phyloP scores from a whole-genome alignment of 345 rosid species.

The Pistacia vera region DNA sequence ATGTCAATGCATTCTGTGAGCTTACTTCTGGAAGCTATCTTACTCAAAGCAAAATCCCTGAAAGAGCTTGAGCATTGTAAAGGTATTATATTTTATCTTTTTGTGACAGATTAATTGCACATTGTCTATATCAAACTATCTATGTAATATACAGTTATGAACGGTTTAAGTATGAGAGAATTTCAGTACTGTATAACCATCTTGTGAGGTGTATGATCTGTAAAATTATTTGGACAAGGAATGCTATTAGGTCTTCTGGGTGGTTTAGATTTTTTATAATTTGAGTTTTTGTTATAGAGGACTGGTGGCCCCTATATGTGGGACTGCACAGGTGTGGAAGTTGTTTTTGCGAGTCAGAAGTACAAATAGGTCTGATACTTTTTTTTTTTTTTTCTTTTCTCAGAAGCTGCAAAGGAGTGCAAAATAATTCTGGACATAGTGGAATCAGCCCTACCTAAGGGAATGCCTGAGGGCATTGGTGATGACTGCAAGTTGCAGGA shows the following conservation, averaged over 20 bases:
- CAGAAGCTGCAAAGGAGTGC: slow-evolving; percentile 98
- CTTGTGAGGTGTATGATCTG: background rate
- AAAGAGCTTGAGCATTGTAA: slow-evolving; percentile 61
- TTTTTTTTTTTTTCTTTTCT: slow-evolving; percentile 23
- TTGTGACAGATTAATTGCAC: background rate
- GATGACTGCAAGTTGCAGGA: slow-evolving; percentile 82
- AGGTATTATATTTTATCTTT: slow-evolving; percentile 43
- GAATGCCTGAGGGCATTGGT: slow-evolving; percentile 56
- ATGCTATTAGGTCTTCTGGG: background rate
- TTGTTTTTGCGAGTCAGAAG: background rate
- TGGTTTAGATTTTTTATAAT: background rate
- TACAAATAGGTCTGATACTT: slow-evolving; percentile 25
- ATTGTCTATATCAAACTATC: background rate
- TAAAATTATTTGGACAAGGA: background rate
- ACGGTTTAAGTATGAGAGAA: background rate
- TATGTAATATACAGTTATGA: background rate
- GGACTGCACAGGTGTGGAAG: background rate
- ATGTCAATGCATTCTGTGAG: slow-evolving; percentile 95
- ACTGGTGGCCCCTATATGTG: background rate
- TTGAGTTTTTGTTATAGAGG: background rate
- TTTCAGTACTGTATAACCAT: background rate
- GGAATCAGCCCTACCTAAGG: slow-evolving; percentile 76
- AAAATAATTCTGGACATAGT: slow-evolving; percentile 63
- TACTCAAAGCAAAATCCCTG: slow-evolving; percentile 87
- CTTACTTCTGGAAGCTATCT: slow-evolving; percentile 83